These are phyloP conservation scores for Blastomyces gilchristii DNA, from an alignment of 2,329 filamentous ascomycete species.

Conservation along the genomic window DNA sequence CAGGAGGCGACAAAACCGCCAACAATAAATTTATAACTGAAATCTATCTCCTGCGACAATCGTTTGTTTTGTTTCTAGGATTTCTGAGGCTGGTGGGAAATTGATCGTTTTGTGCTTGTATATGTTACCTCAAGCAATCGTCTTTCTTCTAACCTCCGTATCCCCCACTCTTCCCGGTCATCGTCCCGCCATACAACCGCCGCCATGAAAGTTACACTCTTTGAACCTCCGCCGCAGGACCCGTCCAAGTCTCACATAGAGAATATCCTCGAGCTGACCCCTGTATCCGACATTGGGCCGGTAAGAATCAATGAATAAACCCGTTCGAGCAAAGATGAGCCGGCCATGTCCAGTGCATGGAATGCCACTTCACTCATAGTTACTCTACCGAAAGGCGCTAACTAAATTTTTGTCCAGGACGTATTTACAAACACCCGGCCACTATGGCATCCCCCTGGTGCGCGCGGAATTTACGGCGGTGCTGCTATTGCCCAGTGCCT, in stretches of 20 bases:
- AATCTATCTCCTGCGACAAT: neutral
- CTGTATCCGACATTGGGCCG: conserved; percentile 50
- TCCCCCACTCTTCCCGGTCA: neutral
- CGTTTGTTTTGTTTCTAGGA: neutral
- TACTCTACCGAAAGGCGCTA: too few relatives aligned
- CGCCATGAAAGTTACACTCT: conserved; percentile 45
- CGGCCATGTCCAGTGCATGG: neutral
- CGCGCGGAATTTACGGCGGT: conserved; percentile 87
- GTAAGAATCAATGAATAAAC: conserved; percentile 38
- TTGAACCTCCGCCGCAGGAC: conserved; percentile 65
- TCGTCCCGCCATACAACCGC: neutral
- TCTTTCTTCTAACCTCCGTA: neutral
- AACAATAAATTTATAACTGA: neutral
- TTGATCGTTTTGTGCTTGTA: neutral
- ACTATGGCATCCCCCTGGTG: conserved; percentile 84
- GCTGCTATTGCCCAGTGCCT: conserved; percentile 88
- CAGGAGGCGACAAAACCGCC: neutral
- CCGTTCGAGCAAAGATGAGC: neutral
- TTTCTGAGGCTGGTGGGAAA: neutral
- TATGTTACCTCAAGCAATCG: neutral
- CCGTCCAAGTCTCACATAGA: conserved; percentile 69
- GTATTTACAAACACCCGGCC: conserved; percentile 91
- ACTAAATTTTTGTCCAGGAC: conserved; percentile 45
- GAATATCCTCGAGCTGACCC: conserved; percentile 76
- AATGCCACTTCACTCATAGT: neutral